Conservation (phyloP, 2,329 filamentous ascomycete genomes). For the Pseudocercospora pini-densiflorae region DNA sequence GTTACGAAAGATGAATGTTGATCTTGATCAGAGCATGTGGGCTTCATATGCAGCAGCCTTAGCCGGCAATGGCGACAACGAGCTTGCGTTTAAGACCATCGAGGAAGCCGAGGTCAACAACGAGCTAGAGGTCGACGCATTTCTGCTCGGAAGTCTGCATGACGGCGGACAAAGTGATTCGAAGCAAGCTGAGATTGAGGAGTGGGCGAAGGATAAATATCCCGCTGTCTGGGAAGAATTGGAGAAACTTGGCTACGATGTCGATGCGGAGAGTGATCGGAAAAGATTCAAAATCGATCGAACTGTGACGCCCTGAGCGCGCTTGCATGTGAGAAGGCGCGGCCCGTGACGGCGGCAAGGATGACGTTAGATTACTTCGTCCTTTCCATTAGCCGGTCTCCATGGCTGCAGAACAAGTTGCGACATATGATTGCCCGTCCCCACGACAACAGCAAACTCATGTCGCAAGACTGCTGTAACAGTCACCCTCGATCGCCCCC, state of each 20-base stretch:
- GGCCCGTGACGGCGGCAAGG: background rate
- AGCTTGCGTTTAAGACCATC: conserved; percentile 69
- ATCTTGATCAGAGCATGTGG: conserved; percentile 74
- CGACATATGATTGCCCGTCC: background rate
- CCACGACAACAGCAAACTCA: background rate
- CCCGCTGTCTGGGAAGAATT: conserved; percentile 72
- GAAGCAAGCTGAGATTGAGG: conserved; percentile 70
- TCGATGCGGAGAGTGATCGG: conserved; percentile 23
- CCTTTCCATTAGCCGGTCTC: background rate
- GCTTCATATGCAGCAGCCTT: conserved; percentile 77
- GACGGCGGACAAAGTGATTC: conserved; percentile 68
- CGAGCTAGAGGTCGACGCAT: conserved; percentile 68
- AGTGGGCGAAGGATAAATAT: conserved; percentile 73
- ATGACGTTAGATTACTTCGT: background rate
- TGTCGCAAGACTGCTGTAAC: background rate
- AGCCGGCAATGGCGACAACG: conserved; percentile 71
- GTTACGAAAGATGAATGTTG: conserved; percentile 75
- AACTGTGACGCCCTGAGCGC: conserved; percentile 28
- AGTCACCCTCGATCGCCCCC: background rate
- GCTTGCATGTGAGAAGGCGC: background rate
- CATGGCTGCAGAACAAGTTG: background rate
- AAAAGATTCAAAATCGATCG: conserved; percentile 34
- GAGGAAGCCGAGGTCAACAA: conserved; percentile 68
- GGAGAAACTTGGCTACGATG: conserved; percentile 53
- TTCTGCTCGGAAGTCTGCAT: conserved; percentile 79